These are phyloP conservation scores for Aspergillus ellipticus DNA, from an alignment of 495 filamentous ascomycete genomes.

Conservation along the genomic window DNA sequence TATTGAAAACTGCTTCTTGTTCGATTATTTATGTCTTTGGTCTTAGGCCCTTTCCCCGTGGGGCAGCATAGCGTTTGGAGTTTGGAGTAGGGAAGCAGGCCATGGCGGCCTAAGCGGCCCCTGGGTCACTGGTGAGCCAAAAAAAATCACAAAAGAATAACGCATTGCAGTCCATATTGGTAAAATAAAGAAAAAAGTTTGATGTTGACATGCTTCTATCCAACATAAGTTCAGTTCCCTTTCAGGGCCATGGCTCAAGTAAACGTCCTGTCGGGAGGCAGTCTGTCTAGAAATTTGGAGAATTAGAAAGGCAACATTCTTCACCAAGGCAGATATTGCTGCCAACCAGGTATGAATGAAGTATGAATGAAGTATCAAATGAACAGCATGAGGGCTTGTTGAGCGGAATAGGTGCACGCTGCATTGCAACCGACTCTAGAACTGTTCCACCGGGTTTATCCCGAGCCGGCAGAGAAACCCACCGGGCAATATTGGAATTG, in stretches of 20 bases:
- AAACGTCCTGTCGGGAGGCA: neutral
- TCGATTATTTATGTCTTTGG: constrained; percentile 12
- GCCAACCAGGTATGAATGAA: no score
- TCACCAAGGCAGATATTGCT: neutral
- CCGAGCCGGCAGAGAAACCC: no score
- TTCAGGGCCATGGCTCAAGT: neutral
- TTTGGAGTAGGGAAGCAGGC: constrained; percentile 23
- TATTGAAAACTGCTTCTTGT: constrained; percentile 17
- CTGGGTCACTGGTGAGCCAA: constrained; percentile 14
- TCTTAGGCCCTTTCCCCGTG: constrained; percentile 23
- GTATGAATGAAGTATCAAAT: no score
- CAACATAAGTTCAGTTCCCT: neutral
- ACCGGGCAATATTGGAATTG: no score
- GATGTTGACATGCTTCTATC: constrained; percentile 9
- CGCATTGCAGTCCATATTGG: constrained; percentile 12
- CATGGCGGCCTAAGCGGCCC: constrained; percentile 12
- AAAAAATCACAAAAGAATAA: constrained; percentile 14
- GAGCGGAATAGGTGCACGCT: neutral
- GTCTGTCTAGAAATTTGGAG: no score
- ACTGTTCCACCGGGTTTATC: no score
- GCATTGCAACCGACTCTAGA: neutral
- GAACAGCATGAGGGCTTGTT: no score
- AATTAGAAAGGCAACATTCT: no score
- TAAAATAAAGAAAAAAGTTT: constrained; percentile 18
- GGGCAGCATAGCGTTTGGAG: constrained; percentile 47